Evolutionary conservation across 176 grass and related monocot species (phyloP), one percentile per base, ranked within the genome.

Genomic region (Carex scoparia): DNA sequence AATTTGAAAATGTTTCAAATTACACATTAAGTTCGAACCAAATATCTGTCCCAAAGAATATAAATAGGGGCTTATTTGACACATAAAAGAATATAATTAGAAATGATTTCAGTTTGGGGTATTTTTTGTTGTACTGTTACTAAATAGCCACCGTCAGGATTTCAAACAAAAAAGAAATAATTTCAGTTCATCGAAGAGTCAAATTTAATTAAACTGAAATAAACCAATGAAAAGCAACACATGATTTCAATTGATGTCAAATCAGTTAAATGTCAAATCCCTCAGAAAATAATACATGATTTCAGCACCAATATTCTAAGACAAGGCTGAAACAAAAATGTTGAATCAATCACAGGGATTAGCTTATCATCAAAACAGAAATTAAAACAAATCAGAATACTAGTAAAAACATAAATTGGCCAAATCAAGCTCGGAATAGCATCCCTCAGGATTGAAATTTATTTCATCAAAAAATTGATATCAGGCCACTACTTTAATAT

Each of bases 281-380:
- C 74, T 79, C 74, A 79, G 74, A 79, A 57, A 78, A 18, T 57
- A 79, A 9, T 79, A 53, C 33, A 56, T 35, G 53, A 79, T 79
- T 35, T 79, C 74, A 79, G 74, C 74, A 79, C 0, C 14, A 5
- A 79, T 14, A 35, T 18, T 58, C 74, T 79, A 79, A 79, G 74
- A 79, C 74, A 79, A 79, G 74, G 74, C 74, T 79, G 74, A 79
- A 79, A 79, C 74, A 79, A 79, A 79, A 79, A 58, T 79, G 28
- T 33, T 58, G 18, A 37, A 58, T 33, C 74, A 79, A 58, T 79
- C 74, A 79, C 54, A 58, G 74, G 74, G 74, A 58, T 31, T 54
- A 10, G 10, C 19, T 56, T 77, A 15, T 31, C 13, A 70, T n/a
- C 7, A 70, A 40, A 69, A 35, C 4, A 68, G 5, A 37, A 15